Evolutionary conservation across 2,329 filamentous ascomycete genomes (phyloP).

Genomic region (Fusarium mangiferae): DNA sequence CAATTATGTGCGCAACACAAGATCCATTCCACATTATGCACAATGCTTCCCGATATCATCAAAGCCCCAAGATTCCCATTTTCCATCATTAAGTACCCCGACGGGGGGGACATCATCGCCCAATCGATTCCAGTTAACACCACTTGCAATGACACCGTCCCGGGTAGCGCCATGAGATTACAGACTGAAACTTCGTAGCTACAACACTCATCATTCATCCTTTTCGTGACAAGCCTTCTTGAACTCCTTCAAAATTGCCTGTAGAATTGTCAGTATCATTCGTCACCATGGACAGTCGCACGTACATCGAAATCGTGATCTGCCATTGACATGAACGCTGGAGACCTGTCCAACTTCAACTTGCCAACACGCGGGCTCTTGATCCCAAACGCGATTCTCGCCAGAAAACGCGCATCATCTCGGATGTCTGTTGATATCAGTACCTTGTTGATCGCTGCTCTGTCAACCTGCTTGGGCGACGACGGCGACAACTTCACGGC

Average conservation of each 20-base stretch:
- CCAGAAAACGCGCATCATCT: constrained; percentile 68
- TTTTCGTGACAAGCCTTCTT: constrained; percentile 33
- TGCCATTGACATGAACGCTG: constrained; percentile 63
- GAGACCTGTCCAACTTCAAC: constrained; percentile 57
- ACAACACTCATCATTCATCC: not conserved
- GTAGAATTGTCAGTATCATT: not conserved
- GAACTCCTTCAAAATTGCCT: constrained; percentile 38
- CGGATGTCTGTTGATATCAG: constrained; percentile 57
- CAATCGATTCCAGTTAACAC: not conserved
- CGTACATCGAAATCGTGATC: constrained; percentile 63
- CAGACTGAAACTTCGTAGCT: not conserved
- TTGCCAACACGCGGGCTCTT: constrained; percentile 63
- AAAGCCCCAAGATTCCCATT: not conserved
- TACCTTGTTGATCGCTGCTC: constrained; percentile 53
- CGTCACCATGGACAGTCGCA: not conserved
- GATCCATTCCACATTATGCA: not conserved
- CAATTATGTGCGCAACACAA: not conserved
- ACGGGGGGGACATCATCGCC: not conserved
- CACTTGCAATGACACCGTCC: not conserved
- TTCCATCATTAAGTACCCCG: not conserved
- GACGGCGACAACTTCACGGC: constrained; percentile 53
- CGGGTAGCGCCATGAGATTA: not conserved
- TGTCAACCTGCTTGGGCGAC: constrained; percentile 53
- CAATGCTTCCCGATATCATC: not conserved
- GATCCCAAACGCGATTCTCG: constrained; percentile 71